Evolutionary conservation across 768 basidiomycete species (phyloP), one percentile per base, ranked within the genome.

Genomic region (Auriscalpium microsporum): DNA sequence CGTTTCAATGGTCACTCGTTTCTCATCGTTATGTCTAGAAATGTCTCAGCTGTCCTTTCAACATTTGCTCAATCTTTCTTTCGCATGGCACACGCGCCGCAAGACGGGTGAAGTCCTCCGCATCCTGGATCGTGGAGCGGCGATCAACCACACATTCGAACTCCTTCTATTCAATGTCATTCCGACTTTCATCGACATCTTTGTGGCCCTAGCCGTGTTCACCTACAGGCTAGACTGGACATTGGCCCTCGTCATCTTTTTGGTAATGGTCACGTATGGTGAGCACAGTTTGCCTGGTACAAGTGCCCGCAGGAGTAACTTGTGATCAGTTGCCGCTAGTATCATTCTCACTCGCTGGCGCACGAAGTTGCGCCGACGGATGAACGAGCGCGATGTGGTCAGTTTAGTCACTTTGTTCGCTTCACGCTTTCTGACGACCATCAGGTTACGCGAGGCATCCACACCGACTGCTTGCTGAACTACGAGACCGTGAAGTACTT

Each of bases 401-500:
- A 45, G 82, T 71, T 34, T 2, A 38, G 35, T 51, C 23, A 35
- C 14, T 46, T 36, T 23, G 50, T 52, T 14, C 54, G 52, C 53
- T 47, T 57, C 38, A 7, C 51, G 10, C 10, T 16, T 45, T 51
- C 40, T 50, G 42, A 47, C 35, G 14, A 37, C 1, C 37, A 33
- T 35, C 49, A 86, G 84, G 69, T 85, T 23, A 90, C 85, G 21
- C 81, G 91, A 40, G 88, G 86, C 9, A 93, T 93, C 52, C 86
- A 90, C 60, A 85, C 87, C 5, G 90, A 93, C 63, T 83, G 82
- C 62, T 70, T 91, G 33, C 77, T 90, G 51, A 88, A 88, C 65
- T 89, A 88, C 57, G 87, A 88, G 68, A 91, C 90, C 5, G 86
- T 92, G 62, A 94, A 90, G 68, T 90, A 90, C 67, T 94, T 93